Conservation (phyloP, 148 eudicot species). For the Cornus kousa region DNA sequence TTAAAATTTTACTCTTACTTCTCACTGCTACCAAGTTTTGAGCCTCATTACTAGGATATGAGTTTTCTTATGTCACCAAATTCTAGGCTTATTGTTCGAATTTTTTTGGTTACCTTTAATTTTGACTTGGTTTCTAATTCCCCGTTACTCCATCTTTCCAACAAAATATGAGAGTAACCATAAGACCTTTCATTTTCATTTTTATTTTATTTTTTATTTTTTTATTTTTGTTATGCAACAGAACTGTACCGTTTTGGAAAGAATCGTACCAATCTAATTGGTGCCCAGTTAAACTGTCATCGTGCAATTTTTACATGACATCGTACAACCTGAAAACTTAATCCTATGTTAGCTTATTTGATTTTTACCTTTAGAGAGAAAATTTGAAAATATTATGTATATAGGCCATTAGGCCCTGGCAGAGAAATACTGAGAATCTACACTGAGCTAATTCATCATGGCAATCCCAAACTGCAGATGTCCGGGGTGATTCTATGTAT, state of each 20-base stretch:
- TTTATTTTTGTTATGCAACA: background rate
- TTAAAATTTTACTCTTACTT: background rate
- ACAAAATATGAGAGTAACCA: background rate
- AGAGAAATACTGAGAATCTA: background rate
- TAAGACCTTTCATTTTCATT: too few relatives aligned
- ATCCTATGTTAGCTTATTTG: background rate
- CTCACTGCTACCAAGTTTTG: too few relatives aligned
- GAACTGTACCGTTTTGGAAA: background rate
- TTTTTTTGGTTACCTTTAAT: background rate
- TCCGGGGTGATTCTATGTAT: constrained; percentile 1
- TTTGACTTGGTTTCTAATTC: background rate
- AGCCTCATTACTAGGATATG: background rate
- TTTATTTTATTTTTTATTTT: background rate
- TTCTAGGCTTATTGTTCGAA: background rate
- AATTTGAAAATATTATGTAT: background rate
- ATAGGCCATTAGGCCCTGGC: background rate
- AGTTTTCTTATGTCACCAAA: background rate
- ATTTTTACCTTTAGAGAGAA: background rate
- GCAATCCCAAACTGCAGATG: background rate
- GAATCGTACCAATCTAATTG: background rate
- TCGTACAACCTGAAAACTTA: background rate
- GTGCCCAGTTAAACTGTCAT: background rate
- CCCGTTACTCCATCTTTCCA: background rate
- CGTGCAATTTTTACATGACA: background rate
- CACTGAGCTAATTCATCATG: background rate